Evolutionary conservation across 2,329 filamentous ascomycete species (phyloP), one percentile per base, ranked within the genome.

Genomic region (Nothomitra cinnamomea): DNA sequence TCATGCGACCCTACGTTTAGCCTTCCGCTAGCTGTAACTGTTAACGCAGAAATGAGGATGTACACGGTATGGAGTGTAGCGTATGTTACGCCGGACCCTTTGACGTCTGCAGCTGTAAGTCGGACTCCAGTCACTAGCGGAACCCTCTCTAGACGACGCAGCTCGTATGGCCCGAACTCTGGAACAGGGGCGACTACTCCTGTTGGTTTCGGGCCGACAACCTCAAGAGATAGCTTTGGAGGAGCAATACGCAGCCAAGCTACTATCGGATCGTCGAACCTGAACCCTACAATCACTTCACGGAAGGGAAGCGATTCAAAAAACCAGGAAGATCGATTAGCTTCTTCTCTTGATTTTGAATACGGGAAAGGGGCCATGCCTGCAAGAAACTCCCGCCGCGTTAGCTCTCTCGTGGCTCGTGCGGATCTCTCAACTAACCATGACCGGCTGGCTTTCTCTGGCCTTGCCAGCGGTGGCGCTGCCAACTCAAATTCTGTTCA

Each of bases 371-470:
- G 75, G 32, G 72, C 75, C 25, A 72, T 75, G 48, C 73, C 75
- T 17, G 67, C 67, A n/a, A 76, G 75, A 57, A 75, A 78, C 43
- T 79, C 78, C n/a, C 80, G 92, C 43, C 79, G 92, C 51, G 84
- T 96, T 24, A 98, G 92, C 69, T 96, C 90, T 15, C 77, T 95
- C 68, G 73, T 95, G 53, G 89, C 89, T 15, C 77, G 90, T 61
- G 85, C 86, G 32, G 90, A 95, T 63, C 71, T 95, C 19, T 90
- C 87, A 0, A 83, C 86, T 8, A 92, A 83, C 15, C 85, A 90
- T 58, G 88, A 94, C 60, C 77, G 85, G 61, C 75, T 82, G 1
- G 77, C 82, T n/a, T 94, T 94, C 63, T 77, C 81, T 25, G 88
- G 95, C 50, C 77, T 82, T 56, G 75, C 78, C 15, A 71, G 71